Evolutionary conservation across 2,329 filamentous ascomycete genomes (phyloP), one percentile per base, ranked within the genome.

Genomic region (Pyricularia pennisetigena): DNA sequence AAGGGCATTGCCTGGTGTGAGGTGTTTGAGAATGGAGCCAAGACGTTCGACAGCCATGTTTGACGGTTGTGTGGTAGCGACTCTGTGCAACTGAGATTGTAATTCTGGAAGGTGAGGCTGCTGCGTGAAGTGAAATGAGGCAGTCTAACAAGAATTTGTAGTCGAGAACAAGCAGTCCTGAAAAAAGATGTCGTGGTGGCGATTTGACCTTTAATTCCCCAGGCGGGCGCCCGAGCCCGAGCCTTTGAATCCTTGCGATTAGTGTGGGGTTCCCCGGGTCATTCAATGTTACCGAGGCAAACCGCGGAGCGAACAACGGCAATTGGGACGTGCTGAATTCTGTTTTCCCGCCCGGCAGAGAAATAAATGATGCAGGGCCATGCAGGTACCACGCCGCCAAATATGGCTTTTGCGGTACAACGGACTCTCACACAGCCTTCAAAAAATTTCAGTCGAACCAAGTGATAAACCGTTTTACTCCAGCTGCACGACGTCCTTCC

Each of bases 11-110:
- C 86, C 86, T 66, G 92, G 91, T 69, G 90, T 84, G 76, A 97
- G 84, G 79, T 98, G 94, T 81, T 90, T 93, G 74, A 97, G 85
- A 75, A 98, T 91, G 72, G 91, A 94, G 75, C 87, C 90, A 73
- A 98, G 88, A 80, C 94, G 88, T 83, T 97, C 92, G 71, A 89
- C 86, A 73, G 92, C 90, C 92, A 94, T 95, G n/a, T 74, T 73
- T 83, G 78, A 66, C 68, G 63, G 63, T 68, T 65, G 65, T 65
- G 41, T 28, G 59, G 24, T 14, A 62, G 14, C 3, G 14, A 16
- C 6, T 20, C 16, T 23, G 26, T 28, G 26, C 20, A 49, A 49
- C 4, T 20, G 7, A 49, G 20, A 28, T 62, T 28, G 14, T 29
- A 16, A 16, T 62, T 12, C 5, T 16, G 24, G 24, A 26, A 23